These are phyloP conservation scores for Suhomyces yuchorum DNA, from an alignment of 1,139 yeast species.

Conservation along the genomic window DNA sequence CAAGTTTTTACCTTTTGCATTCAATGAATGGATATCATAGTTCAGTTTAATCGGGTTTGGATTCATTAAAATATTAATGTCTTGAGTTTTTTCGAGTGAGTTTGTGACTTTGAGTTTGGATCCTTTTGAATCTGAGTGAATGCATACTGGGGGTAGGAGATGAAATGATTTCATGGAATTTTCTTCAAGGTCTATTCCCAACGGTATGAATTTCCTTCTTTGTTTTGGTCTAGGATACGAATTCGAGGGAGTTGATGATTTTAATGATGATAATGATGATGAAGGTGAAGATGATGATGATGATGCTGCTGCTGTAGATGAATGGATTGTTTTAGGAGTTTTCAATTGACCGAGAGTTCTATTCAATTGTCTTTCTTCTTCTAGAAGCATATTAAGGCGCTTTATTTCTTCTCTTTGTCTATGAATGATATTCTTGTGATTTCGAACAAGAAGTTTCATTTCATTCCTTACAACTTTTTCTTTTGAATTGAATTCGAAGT, in stretches of 20 bases:
- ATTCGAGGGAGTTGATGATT: not conserved
- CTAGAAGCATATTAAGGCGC: slow-evolving; percentile 27
- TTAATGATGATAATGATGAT: slow-evolving; percentile 4
- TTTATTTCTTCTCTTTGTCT: slow-evolving; percentile 35
- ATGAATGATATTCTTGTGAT: slow-evolving; percentile 27
- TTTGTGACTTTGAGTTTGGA: not conserved
- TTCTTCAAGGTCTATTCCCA: not conserved
- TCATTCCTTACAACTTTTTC: slow-evolving; percentile 25
- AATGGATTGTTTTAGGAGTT: not conserved
- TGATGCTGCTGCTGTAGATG: no score
- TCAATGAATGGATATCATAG: not conserved
- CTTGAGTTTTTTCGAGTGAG: not conserved
- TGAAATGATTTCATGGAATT: not conserved
- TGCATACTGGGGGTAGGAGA: not conserved
- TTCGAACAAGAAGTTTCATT: slow-evolving; percentile 29
- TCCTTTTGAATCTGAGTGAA: not conserved
- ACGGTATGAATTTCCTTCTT: not conserved
- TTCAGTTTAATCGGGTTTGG: not conserved
- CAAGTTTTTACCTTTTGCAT: not conserved
- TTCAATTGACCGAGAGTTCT: not conserved
- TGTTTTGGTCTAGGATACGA: not conserved
- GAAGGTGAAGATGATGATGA: no score
- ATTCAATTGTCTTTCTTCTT: slow-evolving; percentile 23
- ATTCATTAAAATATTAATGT: not conserved
- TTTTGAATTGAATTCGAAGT: slow-evolving; percentile 9